Evolutionary conservation across 1,284 basidiomycete species (phyloP), one percentile per base, ranked within the genome.

Genomic region (Ustilago curta): DNA sequence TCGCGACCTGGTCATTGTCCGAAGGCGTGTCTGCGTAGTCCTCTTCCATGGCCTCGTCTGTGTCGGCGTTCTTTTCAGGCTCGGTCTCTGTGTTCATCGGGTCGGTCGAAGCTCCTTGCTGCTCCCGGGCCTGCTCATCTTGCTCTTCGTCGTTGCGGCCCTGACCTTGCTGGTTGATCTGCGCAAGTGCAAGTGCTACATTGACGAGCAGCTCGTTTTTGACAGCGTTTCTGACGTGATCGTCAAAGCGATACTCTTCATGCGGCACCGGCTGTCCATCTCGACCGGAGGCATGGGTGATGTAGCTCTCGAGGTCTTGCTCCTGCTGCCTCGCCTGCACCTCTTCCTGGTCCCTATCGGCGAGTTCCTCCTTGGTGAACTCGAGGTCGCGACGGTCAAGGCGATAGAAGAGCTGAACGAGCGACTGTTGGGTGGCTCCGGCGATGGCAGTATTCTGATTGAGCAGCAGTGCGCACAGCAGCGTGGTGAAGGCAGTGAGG

Each of bases 401-500:
- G 32, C 90, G 89, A 40, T 88, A 88, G 56, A 97, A 88, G 56
- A 96, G 87, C 74, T 92, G 89, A 14, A 95, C 92, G 55, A 97
- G 89, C 3, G 92, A 91, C 55, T 88, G 88, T 70, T 94, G 90
- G 18, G 93, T 90, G 3, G 90, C 88, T 27, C 90, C 90, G 32
- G 91, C 91, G 43, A 97, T 90, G 57, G 88, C 86, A 23, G 89
- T 88, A 81, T 93, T 94, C 14, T 91, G 88, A 82, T 91, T 94
- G 59, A 97, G 89, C 23, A 98, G 88, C 40, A 98, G 87, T 0
- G 93, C 92, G 53, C 93, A 95, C 19, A 98, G 88, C 54, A 97
- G 91, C 6, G 94, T 93, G 2, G 95, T 96, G 86, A 98, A 97
- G 9, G 92, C 90, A 77, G 92, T 90, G 5, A 94, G 92, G 52